A percentile compares a stretch with the other conserved stretches of the same genome.
Conservation (phyloP, 768 basidiomycete species). For the Macrocybe gigantea region DNA sequence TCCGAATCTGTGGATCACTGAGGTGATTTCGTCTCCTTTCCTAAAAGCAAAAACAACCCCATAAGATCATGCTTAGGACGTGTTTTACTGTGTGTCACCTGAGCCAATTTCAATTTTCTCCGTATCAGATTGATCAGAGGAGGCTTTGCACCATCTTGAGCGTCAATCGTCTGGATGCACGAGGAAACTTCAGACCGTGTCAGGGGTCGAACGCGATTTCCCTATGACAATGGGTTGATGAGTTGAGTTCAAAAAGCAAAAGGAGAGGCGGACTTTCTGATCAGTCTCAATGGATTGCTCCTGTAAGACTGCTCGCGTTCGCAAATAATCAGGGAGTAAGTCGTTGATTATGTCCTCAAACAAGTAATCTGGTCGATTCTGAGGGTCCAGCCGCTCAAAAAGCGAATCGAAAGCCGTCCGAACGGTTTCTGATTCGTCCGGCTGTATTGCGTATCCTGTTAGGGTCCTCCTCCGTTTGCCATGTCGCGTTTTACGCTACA, state of each 20-base stretch:
- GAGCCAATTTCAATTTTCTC: too few species aligned
- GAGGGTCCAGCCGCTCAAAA: constrained; percentile 14
- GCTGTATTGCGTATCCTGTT: background rate
- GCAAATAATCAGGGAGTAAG: constrained; percentile 20
- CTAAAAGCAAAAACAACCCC: constrained; percentile 11
- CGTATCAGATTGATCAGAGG: too few species aligned
- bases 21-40: constrained; percentile 22
- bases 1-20: constrained; percentile 13
- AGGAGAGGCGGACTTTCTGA: constrained; percentile 13
- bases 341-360: constrained; percentile 27
- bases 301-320: constrained; percentile 16
- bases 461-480: constrained; percentile 14
- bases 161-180: constrained; percentile 18
- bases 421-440: background rate
- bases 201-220: constrained; percentile 31
- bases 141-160: constrained; percentile 3
- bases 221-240: constrained; percentile 16
- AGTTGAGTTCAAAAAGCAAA: background rate
- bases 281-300: constrained; percentile 14
- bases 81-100: too few species aligned
- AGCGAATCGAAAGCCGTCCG: constrained; percentile 9
- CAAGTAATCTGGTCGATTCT: constrained; percentile 8
- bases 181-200: constrained; percentile 35
- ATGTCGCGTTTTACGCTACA: constrained; percentile 3
- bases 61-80: too few species aligned